Evolutionary conservation across 2,329 filamentous ascomycete genomes (phyloP).

Genomic region (Ascochyta koolunga): DNA sequence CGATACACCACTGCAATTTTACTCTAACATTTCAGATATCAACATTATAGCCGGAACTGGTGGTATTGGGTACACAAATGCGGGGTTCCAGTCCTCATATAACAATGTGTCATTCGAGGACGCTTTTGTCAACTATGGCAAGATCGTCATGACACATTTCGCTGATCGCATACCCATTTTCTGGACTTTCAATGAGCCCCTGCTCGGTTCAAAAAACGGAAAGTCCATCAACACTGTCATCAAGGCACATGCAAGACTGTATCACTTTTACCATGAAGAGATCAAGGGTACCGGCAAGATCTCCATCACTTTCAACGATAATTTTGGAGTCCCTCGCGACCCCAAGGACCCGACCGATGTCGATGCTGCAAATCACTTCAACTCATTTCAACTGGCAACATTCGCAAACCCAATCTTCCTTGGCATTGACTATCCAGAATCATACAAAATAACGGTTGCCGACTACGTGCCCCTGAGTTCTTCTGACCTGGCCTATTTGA

Average conservation of each 20-base stretch:
- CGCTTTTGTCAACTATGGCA: constrained; percentile 61
- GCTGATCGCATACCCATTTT: constrained; percentile 59
- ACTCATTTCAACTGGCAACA: constrained; percentile 50
- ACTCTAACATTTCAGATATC: constrained; percentile 40
- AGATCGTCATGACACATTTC: constrained; percentile 59
- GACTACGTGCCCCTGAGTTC: constrained; percentile 55
- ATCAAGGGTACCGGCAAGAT: constrained; percentile 59
- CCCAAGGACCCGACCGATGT: constrained; percentile 51
- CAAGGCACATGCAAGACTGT: constrained; percentile 58
- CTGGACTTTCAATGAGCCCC: constrained; percentile 62
- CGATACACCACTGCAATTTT: constrained; percentile 56
- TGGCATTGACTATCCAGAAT: constrained; percentile 57
- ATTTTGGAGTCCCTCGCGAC: constrained; percentile 46
- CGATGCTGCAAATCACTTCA: constrained; percentile 54
- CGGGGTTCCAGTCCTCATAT: constrained; percentile 47
- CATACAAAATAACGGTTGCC: constrained; percentile 44
- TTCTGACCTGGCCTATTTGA: constrained; percentile 51
- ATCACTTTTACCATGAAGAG: constrained; percentile 61
- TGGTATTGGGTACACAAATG: constrained; percentile 35
- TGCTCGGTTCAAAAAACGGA: constrained; percentile 51
- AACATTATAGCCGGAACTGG: constrained; percentile 24
- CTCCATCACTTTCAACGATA: constrained; percentile 56
- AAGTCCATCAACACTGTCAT: constrained; percentile 44
- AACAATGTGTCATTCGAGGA: constrained; percentile 57
- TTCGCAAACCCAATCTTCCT: constrained; percentile 62